Base-by-base conservation (phyloP, 2,329 filamentous ascomycete species). In the Ophiostoma australiae region DNA sequence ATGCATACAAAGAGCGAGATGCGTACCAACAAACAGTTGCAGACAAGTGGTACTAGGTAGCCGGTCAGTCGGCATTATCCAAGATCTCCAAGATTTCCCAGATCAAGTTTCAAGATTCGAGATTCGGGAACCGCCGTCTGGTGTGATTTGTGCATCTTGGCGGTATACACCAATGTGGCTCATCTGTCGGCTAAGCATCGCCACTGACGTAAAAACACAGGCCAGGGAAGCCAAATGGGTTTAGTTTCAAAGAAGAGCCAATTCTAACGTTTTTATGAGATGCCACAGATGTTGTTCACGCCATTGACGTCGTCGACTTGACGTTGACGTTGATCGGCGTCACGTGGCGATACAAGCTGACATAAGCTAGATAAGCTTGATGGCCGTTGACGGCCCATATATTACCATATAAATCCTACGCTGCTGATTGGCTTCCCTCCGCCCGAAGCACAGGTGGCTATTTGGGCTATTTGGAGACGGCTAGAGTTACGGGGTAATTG, bases 401-500 rank as follows among this genome's bases (percentile, higher is more conserved):
- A 48, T 20, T 20, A 20, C 44, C 44, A 17, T 48, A 10, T 10
- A 4, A 58, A 58, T 58, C 52, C 52, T 27, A 58, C 23, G 52
- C 52, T 58, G 52, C 23, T 58, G 52, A 58, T 58, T 58, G 52
- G 52, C 10, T 58, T 58, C 52, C 52, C 10, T 58, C 52, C 52
- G 52, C 52, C 52, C 52, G 52, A 58, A 58, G 23, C 52, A 58
- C 52, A 58, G 52, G 52, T 58, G 52, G 52, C 44, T 48, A 48
- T 20, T n/a, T 15, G 44, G 44, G 44, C 44, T 3, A 48, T 48
- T 48, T 48, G 44, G 44, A n/a, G 17, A 48, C 44, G 44, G 44
- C 44, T 48, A 20, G 44, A 48, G 44, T 17, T 48, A 48, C 44
- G 44, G 44, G 44, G 44, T 48, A 48, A 48, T 48, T 48, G 20